Base-by-base conservation (phyloP, 805 yeast species). In the Teunomyces lycoperdinae region DNA sequence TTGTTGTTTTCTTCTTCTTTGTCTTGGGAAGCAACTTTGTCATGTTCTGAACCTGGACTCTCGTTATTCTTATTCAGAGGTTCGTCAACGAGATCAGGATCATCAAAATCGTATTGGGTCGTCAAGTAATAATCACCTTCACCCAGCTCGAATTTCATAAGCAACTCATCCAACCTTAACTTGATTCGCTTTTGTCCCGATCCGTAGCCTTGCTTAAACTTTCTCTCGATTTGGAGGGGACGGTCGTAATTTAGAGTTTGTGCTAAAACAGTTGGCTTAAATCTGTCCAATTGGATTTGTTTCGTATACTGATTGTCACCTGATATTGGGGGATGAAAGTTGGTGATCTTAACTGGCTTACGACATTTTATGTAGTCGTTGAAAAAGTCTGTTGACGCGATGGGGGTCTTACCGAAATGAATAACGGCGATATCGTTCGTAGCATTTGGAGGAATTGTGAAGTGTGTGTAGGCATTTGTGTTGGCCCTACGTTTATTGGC, bases 131-230 rank as follows among this genome's bases (percentile, higher is more conserved):
- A 71, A 0, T 70, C 63, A 27, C 64, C 73, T 13, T 78, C 79
- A 0, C 79, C 82, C 3, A 55, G 40, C 27, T 60, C 47, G 26
- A 83, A 55, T 50, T 64, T 68, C 0, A 63, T 58, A 45, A 83
- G 61, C 42, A 86, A 73, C 14, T 81, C 80, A 0, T 58, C 57
- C 50, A 85, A 71, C 2, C 67, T 61, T 80, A 84, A 73, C 46
- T 73, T 72, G 11, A 73, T 61, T 52, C 90, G 67, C 47, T 70
- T 68, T 16, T 71, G 70, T 1, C 89, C 89, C 41, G 83, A 77
- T 1, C 92, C 92, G 64, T 79, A 86, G 2, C 91, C 91, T 42
- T 83, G 83, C 38, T 71, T 63, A 10, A 63, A 61, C 55, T 80
- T 79, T 52, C 74, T 74, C 57, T 86, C 92, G 13, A 85, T 81